Evolutionary conservation across 306 rosid genomes (phyloP), one percentile per base, ranked within the genome.

Genomic region (Potentilla sterilis): DNA sequence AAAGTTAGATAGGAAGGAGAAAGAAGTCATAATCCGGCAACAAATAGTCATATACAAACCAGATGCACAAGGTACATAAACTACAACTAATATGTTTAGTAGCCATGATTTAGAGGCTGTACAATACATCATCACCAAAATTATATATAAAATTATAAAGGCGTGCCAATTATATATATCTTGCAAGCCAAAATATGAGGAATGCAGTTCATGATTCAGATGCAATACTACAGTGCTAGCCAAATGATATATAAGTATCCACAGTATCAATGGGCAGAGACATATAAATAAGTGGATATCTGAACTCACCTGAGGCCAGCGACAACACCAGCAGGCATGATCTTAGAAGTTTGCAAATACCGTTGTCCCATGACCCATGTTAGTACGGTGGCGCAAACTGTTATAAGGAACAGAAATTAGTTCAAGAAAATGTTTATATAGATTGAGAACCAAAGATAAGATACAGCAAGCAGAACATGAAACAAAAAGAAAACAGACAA

Each of bases 281-380:
- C 67, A 69, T 51, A 49, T 38, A 41, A 21, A 69, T 41, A 44
- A 28, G 68, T 35, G 4, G 42, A 12, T 13, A 32, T 38, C 73
- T 62, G 68, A n/a, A 61, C 63, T 78, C 83, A 91, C 98, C 96
- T 93, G 73, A 93, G 73, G 74, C 92, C 98, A 19, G 98, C 96
- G 21, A 93, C 87, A 78, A 93, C 43, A 67, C 96, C 98, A 77
- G 98, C 90, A 16, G 98, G 98, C 96, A 93, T 91, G 72, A 93
- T 28, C 90, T 93, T 93, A 5, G 90, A 89, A 57, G 97, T 91
- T 68, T 80, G 81, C 84, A 93, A 0, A 68, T 93, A 91, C 2
- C 97, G 89, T 79, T 88, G 90, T 24, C 96, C 98, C 98, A 93
- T 93, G 68, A 88, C 81, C 84, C 83, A 88, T 21, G 97, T 86